Percentiles rank a stretch among this genome's conserved stretches.
These are phyloP conservation scores for Phialemonium atrogriseum DNA, from an alignment of 2,329 filamentous ascomycete species.

Conservation along the genomic window DNA sequence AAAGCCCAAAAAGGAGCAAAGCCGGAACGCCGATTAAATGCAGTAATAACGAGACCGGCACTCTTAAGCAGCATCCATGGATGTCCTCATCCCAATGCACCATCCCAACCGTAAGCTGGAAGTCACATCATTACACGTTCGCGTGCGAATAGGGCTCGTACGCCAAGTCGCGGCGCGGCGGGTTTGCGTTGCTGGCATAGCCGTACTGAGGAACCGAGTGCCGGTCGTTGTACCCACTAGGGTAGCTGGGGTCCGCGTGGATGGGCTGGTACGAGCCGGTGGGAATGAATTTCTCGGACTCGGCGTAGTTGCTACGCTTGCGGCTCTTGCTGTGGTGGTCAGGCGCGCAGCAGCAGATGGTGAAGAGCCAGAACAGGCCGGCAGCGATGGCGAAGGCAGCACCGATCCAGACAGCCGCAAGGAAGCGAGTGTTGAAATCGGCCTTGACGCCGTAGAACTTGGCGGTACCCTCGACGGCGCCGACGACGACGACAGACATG, in stretches of 20 bases:
- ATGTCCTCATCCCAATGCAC: neutral
- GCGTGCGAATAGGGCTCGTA: constrained; percentile 57
- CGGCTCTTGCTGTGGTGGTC: constrained; percentile 36
- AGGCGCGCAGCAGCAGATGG: constrained; percentile 78
- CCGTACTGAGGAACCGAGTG: constrained; percentile 30
- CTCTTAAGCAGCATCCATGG: no score
- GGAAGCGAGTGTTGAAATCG: constrained; percentile 59
- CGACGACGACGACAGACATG: constrained; percentile 62
- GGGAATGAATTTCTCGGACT: constrained; percentile 45
- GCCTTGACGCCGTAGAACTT: constrained; percentile 64
- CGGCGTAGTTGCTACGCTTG: constrained; percentile 18
- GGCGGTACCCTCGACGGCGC: constrained; percentile 57
- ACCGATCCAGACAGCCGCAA: constrained; percentile 69
- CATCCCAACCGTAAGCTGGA: no score
- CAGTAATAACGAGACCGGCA: no score
- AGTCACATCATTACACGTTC: constrained; percentile 43
- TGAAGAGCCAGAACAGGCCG: constrained; percentile 84
- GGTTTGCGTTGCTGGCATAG: constrained; percentile 19
- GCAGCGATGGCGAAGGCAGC: constrained; percentile 68
- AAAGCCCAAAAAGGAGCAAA: constrained; percentile 2
- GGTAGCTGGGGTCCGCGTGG: constrained; percentile 25
- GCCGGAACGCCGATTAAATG: no score
- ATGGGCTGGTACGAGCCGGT: constrained; percentile 36
- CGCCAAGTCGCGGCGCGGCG: constrained; percentile 38
- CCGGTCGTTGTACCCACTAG: constrained; percentile 22